Conservation (phyloP, 208 protist species). For the Leptomonas pyrrhocoris region DNA sequence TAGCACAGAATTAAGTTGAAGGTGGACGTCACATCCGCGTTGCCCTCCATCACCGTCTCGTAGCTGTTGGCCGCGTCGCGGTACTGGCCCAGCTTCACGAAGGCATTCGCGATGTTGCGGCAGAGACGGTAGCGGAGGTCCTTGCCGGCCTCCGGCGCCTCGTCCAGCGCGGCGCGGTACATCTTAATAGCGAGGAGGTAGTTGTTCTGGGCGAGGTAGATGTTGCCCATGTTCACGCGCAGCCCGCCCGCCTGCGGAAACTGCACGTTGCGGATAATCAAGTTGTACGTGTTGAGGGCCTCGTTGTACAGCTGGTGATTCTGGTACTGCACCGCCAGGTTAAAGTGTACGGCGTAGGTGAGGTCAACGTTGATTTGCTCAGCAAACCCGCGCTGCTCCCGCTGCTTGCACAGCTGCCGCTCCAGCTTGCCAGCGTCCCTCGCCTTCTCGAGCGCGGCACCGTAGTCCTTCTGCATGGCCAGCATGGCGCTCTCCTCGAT, state of each 20-base stretch:
- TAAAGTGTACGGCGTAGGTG: slow-evolving; percentile 96
- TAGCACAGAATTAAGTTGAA: slow-evolving; percentile 98
- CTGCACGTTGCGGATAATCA: slow-evolving; percentile 96
- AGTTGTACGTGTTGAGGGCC: slow-evolving; percentile 95
- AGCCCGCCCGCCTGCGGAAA: slow-evolving; percentile 93
- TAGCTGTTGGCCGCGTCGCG: slow-evolving; percentile 94
- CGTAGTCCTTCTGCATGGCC: slow-evolving; percentile 85
- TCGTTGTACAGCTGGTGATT: slow-evolving; percentile 95
- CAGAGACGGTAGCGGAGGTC: slow-evolving; percentile 95
- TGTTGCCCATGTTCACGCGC: slow-evolving; percentile 98
- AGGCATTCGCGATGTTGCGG: slow-evolving; percentile 97
- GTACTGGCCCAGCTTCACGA: slow-evolving; percentile 97
- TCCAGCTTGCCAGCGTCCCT: slow-evolving; percentile 95
- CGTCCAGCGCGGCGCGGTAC: slow-evolving; percentile 96
- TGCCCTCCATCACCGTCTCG: slow-evolving; percentile 94
- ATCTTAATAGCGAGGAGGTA: slow-evolving; percentile 97
- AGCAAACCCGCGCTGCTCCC: slow-evolving; percentile 84
- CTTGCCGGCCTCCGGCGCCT: slow-evolving; percentile 88
- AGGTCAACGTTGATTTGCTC: slow-evolving; percentile 97
- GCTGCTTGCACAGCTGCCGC: slow-evolving; percentile 89
- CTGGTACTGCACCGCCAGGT: slow-evolving; percentile 96
- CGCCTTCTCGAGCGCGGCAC: slow-evolving; percentile 93
- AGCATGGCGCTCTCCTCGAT: slow-evolving; percentile 95
- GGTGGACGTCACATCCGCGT: slow-evolving; percentile 88
- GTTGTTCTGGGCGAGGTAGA: slow-evolving; percentile 96